Evolutionary conservation across 176 grass and related monocot species (phyloP).

Genomic region (Oryza glumipatula): DNA sequence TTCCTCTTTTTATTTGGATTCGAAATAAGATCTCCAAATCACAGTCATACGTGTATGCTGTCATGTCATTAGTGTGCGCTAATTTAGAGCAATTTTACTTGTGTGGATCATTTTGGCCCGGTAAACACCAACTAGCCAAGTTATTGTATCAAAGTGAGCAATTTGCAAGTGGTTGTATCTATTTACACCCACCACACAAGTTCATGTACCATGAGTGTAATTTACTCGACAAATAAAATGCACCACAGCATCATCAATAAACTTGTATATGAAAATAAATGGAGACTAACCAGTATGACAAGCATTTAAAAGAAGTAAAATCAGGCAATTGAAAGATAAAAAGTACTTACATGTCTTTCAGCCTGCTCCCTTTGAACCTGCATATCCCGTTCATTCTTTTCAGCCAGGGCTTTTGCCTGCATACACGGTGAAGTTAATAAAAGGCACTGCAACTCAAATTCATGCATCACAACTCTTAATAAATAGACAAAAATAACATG

Average conservation of each 20-base stretch:
- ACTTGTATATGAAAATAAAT: slow-evolving; percentile 22
- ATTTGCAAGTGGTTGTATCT: too few relatives aligned
- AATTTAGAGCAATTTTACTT: too few relatives aligned
- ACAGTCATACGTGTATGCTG: too few relatives aligned
- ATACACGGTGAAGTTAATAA: slow-evolving; percentile 29
- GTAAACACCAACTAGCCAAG: too few relatives aligned
- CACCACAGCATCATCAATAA: background rate
- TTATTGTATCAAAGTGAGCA: too few relatives aligned
- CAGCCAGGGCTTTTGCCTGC: slow-evolving; percentile 81
- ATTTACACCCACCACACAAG: too few relatives aligned
- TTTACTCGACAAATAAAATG: background rate
- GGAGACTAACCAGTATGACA: background rate
- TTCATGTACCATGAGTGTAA: too few relatives aligned
- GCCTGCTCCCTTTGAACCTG: slow-evolving; percentile 75
- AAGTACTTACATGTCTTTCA: slow-evolving; percentile 73
- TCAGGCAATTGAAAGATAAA: background rate
- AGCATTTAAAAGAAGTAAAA: slow-evolving; percentile 6
- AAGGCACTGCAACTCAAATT: background rate
- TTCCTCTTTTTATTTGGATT: too few relatives aligned
- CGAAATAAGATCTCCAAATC: too few relatives aligned
- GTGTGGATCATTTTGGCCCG: too few relatives aligned
- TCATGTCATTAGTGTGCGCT: too few relatives aligned
- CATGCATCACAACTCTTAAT: slow-evolving; percentile 11
- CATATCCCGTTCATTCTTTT: slow-evolving; percentile 86
- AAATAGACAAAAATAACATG: background rate